Evolutionary conservation across 2,329 filamentous ascomycete species (phyloP), one percentile per base, ranked within the genome.

Genomic region (Sclerotinia glacialis): DNA sequence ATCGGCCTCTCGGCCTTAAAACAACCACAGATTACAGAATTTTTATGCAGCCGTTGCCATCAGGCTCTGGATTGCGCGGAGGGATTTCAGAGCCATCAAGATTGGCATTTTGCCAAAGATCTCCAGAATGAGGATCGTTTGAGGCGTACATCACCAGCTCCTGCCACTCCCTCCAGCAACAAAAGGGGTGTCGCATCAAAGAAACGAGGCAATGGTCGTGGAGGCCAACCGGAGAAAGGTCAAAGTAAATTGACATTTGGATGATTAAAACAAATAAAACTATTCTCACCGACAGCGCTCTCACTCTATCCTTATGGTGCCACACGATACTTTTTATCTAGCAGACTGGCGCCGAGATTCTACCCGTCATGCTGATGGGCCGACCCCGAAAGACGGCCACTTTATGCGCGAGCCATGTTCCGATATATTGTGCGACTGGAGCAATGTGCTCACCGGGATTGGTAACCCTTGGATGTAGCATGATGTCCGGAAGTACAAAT

Each of bases 81-180:
- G 66, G 83, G 84, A 72, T 75, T 87, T 56, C 84, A 88, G 71
- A 93, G 91, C 78, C 95, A 99, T 77, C 83, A 89, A 64, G 95
- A 99, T 77, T 98, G 93, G 89, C 95, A 99, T 79, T 89, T 97
- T 78, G 95, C 95, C 55, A 92, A 91, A 78, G 90, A 94, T 72
- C 82, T 99, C 40, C 89, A 93, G 70, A 84, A 87, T 67, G 70
- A 75, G 69, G 72, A 76, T 55, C 73, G 72, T 40, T 46, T 31
- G 31, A 40, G 21, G 50, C 37, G 34, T 46, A 26, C 47, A 46
- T 63, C 64, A n/a, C 58, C 68, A n/a, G 50, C 68, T 54, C 55
- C 67, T 44, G 60, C 60, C 40, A 58, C 65, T n/a, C 69, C 68
- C 50, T 78, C 77, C 73, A 70, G 79, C 74, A 74, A 61, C 26